These are phyloP conservation scores for Piloderma croceum DNA, from an alignment of 768 basidiomycete genomes.

Conservation along the genomic window DNA sequence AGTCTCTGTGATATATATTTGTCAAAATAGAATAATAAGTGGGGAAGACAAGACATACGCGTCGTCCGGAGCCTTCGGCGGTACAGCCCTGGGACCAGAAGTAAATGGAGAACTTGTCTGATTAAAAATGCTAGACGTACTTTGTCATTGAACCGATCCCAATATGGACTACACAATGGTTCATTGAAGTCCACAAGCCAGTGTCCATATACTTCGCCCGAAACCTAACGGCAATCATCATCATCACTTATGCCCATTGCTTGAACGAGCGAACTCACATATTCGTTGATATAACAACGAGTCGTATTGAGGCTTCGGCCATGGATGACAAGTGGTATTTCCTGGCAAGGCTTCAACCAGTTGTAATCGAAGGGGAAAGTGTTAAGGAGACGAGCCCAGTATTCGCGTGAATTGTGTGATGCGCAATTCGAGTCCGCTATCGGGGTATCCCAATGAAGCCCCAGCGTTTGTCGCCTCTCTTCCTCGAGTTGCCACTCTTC, in stretches of 20 bases:
- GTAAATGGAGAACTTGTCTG: not conserved
- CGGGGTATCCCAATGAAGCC: conserved; percentile 6
- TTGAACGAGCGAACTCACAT: not conserved
- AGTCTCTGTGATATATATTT: conserved; percentile 13
- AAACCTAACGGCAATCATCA: not conserved
- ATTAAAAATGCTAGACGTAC: conserved; percentile 3
- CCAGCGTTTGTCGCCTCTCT: conserved; percentile 12
- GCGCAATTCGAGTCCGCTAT: conserved; percentile 17
- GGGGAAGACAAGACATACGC: conserved; percentile 2
- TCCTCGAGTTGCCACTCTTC: conserved; percentile 10
- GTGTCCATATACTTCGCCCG: conserved; percentile 13
- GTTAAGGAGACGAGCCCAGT: conserved; percentile 21
- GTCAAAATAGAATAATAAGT: not conserved
- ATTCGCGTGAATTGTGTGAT: conserved; percentile 22
- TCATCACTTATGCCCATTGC: not conserved
- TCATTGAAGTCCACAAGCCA: conserved; percentile 19
- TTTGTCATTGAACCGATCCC: conserved; percentile 23
- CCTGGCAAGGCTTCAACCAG: not conserved
- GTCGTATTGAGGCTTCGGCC: not conserved
- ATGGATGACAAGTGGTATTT: not conserved
- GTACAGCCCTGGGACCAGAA: not conserved
- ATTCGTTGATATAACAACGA: not conserved
- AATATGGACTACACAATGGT: conserved; percentile 18
- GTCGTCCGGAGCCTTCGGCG: not conserved
- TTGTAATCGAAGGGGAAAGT: conserved; percentile 13